These are phyloP conservation scores for Venturiaceae sp. DNA, from an alignment of 2,329 filamentous ascomycete species.

Conservation along the genomic window DNA sequence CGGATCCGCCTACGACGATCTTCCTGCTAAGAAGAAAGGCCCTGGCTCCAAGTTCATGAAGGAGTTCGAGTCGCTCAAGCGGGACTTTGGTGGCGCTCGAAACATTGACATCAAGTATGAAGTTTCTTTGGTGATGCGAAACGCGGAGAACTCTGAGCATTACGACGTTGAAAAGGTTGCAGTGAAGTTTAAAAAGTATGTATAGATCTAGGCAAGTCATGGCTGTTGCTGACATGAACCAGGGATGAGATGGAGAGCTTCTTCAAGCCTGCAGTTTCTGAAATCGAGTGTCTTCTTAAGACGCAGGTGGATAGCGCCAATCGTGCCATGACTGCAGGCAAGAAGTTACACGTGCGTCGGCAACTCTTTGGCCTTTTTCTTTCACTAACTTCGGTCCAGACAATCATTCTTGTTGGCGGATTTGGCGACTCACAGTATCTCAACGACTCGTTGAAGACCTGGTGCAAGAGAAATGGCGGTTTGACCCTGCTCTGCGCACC, in stretches of 20 bases:
- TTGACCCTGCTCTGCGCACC: neutral
- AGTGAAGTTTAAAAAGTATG: slow-evolving; percentile 8
- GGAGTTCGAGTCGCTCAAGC: slow-evolving; percentile 22
- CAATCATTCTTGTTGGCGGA: neutral
- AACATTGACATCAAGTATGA: neutral
- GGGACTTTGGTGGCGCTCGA: slow-evolving; percentile 15
- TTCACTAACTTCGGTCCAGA: neutral
- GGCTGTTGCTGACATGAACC: neutral
- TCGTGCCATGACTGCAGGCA: neutral
- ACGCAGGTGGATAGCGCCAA: neutral
- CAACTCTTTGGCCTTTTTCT: neutral
- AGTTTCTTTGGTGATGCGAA: slow-evolving; percentile 3
- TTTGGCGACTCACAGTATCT: neutral
- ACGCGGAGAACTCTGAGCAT: neutral
- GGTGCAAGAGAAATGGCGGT: neutral
- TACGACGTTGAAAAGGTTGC: slow-evolving; percentile 7
- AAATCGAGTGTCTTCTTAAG: neutral
- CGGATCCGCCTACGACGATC: slow-evolving; percentile 17
- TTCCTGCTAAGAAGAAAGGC: slow-evolving; percentile 16
- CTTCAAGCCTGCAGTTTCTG: neutral
- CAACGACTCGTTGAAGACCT: neutral
- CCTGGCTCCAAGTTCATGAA: slow-evolving; percentile 24
- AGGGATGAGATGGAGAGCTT: slow-evolving; percentile 5
- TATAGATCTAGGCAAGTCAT: no score
- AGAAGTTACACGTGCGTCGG: no score